These are phyloP conservation scores for Pholiota molesta DNA, from an alignment of 768 basidiomycete species.

Conservation along the genomic window DNA sequence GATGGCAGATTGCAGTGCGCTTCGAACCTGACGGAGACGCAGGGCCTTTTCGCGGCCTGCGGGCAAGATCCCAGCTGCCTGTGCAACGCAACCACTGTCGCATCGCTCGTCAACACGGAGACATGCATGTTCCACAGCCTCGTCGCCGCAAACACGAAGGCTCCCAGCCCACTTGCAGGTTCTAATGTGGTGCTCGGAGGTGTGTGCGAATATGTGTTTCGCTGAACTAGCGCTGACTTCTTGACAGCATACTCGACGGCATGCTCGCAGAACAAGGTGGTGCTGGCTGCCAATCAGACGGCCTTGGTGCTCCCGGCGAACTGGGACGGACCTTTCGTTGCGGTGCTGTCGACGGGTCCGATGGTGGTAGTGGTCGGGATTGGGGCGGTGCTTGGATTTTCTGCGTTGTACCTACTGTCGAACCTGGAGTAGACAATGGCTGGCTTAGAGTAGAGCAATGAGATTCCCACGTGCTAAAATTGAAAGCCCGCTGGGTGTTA, in stretches of 20 bases:
- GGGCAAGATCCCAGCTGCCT: slow-evolving; percentile 34
- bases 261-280: slow-evolving; percentile 43
- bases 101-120: slow-evolving; percentile 54
- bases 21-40: slow-evolving; percentile 31
- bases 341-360: slow-evolving; percentile 44
- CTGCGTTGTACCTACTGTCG: slow-evolving; percentile 53
- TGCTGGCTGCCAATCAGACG: slow-evolving; percentile 39
- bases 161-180: slow-evolving; percentile 58
- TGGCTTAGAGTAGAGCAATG: not conserved
- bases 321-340: slow-evolving; percentile 66
- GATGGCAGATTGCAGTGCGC: slow-evolving; percentile 35
- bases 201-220: slow-evolving; percentile 29
- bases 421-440: slow-evolving; percentile 42
- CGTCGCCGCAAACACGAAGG: slow-evolving; percentile 48
- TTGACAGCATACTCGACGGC: slow-evolving; percentile 55
- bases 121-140: slow-evolving; percentile 67
- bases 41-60: slow-evolving; percentile 25
- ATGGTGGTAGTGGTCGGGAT: slow-evolving; percentile 47
- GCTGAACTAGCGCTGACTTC: slow-evolving; percentile 7
- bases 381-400: slow-evolving; percentile 50
- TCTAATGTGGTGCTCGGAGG: slow-evolving; percentile 62
- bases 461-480: slow-evolving; percentile 33
- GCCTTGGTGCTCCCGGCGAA: slow-evolving; percentile 46
- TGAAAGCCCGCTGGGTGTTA: slow-evolving; percentile 31
- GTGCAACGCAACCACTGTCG: slow-evolving; percentile 48